A percentile compares a stretch with the other conserved stretches of the same genome.
Conservation (phyloP, 768 basidiomycete species). For the Chalciporus piperatus region DNA sequence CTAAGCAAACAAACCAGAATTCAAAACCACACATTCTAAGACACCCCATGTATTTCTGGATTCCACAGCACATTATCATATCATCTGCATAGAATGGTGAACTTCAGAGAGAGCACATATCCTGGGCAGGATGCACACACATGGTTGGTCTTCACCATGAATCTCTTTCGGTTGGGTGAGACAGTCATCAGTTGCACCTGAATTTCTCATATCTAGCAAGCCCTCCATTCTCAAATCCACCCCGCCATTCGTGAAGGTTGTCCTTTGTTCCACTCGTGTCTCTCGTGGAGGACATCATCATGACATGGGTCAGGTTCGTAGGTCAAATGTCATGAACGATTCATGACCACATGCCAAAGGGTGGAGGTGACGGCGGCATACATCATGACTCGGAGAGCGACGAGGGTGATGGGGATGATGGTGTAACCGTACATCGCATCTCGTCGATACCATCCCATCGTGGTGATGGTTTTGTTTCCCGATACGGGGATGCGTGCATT, state of each 20-base stretch:
- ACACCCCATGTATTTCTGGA: no score
- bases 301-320: neutral
- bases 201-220: neutral
- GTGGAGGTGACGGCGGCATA: constrained; percentile 7
- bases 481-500: neutral
- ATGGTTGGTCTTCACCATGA: neutral
- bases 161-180: constrained; percentile 1
- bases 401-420: constrained; percentile 4
- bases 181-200: neutral
- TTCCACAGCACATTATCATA: no score
- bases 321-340: neutral
- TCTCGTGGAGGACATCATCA: neutral
- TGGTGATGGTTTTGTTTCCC: neutral
- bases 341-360: neutral
- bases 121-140: no score
- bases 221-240: neutral
- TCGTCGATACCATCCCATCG: constrained; percentile 2
- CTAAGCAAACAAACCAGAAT: no score
- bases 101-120: no score
- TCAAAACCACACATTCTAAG: no score
- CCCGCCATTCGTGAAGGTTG: neutral
- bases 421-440: neutral
- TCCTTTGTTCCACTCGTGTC: no score
- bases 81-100: no score
- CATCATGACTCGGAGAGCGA: constrained; percentile 4